Conservation (phyloP, 495 filamentous ascomycete species). For the Aspergillus taichungensis region DNA sequence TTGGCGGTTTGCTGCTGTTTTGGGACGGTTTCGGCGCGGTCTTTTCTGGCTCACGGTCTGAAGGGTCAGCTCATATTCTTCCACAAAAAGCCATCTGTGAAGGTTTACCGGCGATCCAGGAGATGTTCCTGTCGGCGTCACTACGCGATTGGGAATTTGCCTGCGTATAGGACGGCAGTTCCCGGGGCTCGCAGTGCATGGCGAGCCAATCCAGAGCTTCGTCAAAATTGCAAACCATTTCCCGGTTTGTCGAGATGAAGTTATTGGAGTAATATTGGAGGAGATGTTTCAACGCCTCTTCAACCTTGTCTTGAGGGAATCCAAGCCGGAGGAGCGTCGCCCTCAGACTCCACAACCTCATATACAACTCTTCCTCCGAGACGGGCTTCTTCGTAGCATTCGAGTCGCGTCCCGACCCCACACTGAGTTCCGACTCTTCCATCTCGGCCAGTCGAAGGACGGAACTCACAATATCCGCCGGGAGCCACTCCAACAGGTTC, state of each 20-base stretch:
- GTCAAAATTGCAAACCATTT: slow-evolving; percentile 73
- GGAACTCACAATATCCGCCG: slow-evolving; percentile 66
- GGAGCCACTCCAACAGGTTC: slow-evolving; percentile 67
- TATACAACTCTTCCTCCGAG: slow-evolving; percentile 62
- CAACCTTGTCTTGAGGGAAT: slow-evolving; percentile 54
- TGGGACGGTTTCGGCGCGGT: slow-evolving; percentile 19
- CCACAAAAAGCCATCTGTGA: slow-evolving; percentile 9
- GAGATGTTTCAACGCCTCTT: slow-evolving; percentile 56
- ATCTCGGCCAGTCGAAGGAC: slow-evolving; percentile 51
- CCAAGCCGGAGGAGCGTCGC: slow-evolving; percentile 56
- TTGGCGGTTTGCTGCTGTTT: slow-evolving; percentile 18
- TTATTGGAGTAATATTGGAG: slow-evolving; percentile 47
- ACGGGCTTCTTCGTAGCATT: slow-evolving; percentile 22
- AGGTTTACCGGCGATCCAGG: slow-evolving; percentile 38
- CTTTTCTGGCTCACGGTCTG: slow-evolving; percentile 28
- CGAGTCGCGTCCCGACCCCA: slow-evolving; percentile 18
- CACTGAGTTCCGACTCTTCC: slow-evolving; percentile 30
- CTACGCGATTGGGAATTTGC: slow-evolving; percentile 23
- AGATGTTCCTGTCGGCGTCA: slow-evolving; percentile 28
- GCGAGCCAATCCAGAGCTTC: slow-evolving; percentile 85
- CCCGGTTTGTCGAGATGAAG: slow-evolving; percentile 43
- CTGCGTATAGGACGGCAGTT: slow-evolving; percentile 62
- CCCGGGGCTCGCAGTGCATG: slow-evolving; percentile 53
- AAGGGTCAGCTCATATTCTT: slow-evolving; percentile 19
- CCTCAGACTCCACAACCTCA: slow-evolving; percentile 73